Conservation (phyloP, 2,329 filamentous ascomycete genomes). For the Aspergillus fijiensis region DNA sequence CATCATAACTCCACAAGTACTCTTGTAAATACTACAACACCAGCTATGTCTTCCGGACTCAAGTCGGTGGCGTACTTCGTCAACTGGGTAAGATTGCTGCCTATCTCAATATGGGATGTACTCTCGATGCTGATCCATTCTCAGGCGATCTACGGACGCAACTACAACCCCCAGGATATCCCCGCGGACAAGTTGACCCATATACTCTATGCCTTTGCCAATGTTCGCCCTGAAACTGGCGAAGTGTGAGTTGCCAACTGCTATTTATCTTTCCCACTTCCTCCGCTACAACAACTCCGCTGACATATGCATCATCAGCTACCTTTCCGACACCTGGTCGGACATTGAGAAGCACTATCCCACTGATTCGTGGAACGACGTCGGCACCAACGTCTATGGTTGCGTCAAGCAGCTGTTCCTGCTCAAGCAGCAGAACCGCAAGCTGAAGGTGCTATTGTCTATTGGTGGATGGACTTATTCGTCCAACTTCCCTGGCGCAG, state of each 20-base stretch:
- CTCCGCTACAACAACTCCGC: neutral
- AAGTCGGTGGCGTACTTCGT: slow-evolving; percentile 46
- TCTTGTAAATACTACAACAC: slow-evolving; percentile 11
- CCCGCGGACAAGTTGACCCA: slow-evolving; percentile 80
- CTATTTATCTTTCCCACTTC: neutral
- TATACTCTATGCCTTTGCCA: slow-evolving; percentile 84
- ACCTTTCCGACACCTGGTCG: slow-evolving; percentile 66
- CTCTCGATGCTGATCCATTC: slow-evolving; percentile 4
- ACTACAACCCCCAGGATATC: slow-evolving; percentile 77
- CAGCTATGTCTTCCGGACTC: slow-evolving; percentile 29
- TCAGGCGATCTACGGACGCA: slow-evolving; percentile 77
- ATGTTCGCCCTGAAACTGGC: slow-evolving; percentile 73
- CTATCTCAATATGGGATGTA: slow-evolving; percentile 1
- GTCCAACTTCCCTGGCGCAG: slow-evolving; percentile 71
- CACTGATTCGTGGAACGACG: slow-evolving; percentile 66
- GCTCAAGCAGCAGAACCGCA: slow-evolving; percentile 72
- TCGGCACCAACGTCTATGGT: slow-evolving; percentile 72
- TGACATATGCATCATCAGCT: slow-evolving; percentile 30
- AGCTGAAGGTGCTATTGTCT: slow-evolving; percentile 75
- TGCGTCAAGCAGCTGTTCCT: slow-evolving; percentile 74
- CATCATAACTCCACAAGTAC: slow-evolving; percentile 9
- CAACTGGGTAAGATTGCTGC: slow-evolving; percentile 41
- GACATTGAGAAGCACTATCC: slow-evolving; percentile 69
- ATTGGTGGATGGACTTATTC: slow-evolving; percentile 82
- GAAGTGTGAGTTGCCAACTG: slow-evolving; percentile 61